Evolutionary conservation across 2,329 filamentous ascomycete species (phyloP).

Genomic region (Exophiala calicioides): DNA sequence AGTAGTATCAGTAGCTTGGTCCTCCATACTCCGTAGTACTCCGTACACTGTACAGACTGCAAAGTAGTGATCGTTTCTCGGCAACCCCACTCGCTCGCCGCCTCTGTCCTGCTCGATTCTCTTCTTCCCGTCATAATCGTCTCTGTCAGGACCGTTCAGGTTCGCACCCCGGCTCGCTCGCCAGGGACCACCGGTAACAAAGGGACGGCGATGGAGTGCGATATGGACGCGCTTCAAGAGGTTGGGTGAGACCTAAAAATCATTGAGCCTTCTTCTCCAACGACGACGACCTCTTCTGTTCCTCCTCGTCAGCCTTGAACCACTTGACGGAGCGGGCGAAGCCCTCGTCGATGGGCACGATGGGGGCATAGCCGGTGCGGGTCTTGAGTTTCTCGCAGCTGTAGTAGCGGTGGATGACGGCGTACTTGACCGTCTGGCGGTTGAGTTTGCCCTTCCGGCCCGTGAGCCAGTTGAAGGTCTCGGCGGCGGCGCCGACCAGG

Average conservation of each 20-base stretch:
- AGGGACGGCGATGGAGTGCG: neutral
- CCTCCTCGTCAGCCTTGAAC: conserved; percentile 34
- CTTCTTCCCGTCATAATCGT: no score
- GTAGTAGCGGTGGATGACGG: conserved; percentile 52
- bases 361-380: conserved; percentile 48
- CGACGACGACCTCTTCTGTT: conserved; percentile 37
- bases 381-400: conserved; percentile 50
- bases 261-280: conserved; percentile 45
- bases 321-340: conserved; percentile 45
- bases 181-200: no score
- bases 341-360: conserved; percentile 49
- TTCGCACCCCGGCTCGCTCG: no score
- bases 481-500: conserved; percentile 44
- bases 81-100: no score
- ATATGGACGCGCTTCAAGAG: neutral
- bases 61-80: no score
- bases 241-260: no score
- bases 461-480: conserved; percentile 44
- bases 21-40: no score
- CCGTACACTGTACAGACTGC: no score
- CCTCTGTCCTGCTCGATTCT: no score
- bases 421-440: conserved; percentile 47
- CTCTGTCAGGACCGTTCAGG: no score
- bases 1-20: no score
- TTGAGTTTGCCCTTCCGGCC: conserved; percentile 51